Conservation (phyloP, 192 early-diverging fungal species). For the Entomortierella chlamydospora region DNA sequence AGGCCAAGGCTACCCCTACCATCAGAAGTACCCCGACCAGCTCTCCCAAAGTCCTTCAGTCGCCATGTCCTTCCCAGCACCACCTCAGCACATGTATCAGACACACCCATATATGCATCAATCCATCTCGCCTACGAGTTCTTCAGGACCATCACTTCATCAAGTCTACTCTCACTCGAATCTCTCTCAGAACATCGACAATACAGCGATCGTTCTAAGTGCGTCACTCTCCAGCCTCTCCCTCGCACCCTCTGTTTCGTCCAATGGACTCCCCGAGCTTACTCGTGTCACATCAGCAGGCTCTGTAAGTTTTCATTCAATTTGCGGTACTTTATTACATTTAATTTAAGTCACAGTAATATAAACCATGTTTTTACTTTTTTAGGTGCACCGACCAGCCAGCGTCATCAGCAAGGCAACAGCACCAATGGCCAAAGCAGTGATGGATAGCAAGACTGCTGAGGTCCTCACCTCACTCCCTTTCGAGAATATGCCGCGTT, state of each 20-base stretch:
- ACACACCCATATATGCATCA: background rate
- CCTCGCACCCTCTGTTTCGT: constrained; percentile 5
- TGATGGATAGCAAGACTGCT: constrained; percentile 33
- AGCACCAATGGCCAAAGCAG: background rate
- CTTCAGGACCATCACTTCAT: background rate
- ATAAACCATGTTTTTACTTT: background rate
- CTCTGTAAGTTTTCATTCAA: constrained; percentile 35
- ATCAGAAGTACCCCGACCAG: background rate
- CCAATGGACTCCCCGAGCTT: constrained; percentile 7
- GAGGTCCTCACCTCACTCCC: constrained; percentile 23
- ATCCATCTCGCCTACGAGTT: background rate
- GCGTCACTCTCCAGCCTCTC: constrained; percentile 29
- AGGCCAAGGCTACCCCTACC: background rate
- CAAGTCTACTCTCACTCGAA: background rate
- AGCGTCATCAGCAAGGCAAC: constrained; percentile 14
- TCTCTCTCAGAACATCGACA: constrained; percentile 24
- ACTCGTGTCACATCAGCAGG: constrained; percentile 9
- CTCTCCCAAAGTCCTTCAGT: background rate
- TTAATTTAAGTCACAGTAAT: too few relatives aligned
- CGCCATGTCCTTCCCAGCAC: too few relatives aligned
- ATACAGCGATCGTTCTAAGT: constrained; percentile 17
- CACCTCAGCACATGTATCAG: too few relatives aligned
- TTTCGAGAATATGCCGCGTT: constrained; percentile 39
- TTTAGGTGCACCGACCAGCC: background rate
- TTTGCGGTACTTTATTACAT: too few relatives aligned